Conservation (phyloP, 345 rosid genomes). For the Acer negundo region DNA sequence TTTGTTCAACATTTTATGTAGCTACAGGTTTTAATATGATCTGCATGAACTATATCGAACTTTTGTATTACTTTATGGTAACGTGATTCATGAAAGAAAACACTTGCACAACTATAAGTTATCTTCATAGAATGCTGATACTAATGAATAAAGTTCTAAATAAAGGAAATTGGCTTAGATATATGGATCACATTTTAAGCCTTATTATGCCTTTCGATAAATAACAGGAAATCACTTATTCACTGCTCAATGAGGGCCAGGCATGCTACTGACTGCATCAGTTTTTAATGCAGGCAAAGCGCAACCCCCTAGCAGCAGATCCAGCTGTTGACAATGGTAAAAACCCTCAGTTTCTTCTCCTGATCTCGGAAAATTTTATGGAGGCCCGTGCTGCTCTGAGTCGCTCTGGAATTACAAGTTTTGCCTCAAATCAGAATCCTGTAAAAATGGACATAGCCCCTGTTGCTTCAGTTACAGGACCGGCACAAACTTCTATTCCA, state of each 20-base stretch:
- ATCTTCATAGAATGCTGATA: neutral
- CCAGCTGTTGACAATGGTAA: constrained; percentile 63
- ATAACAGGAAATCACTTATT: constrained; percentile 2
- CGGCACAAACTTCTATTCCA: constrained; percentile 58
- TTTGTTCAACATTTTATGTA: neutral
- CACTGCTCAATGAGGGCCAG: constrained; percentile 9
- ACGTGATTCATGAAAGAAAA: neutral
- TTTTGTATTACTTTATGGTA: neutral
- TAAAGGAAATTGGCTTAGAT: neutral
- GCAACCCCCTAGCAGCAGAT: constrained; percentile 63
- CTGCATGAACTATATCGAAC: neutral
- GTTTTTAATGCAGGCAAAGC: constrained; percentile 69
- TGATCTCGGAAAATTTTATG: constrained; percentile 85
- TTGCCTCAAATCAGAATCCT: constrained; percentile 72
- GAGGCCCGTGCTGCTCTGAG: constrained; percentile 92
- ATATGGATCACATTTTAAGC: constrained; percentile 1
- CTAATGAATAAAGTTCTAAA: neutral
- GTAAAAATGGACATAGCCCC: constrained; percentile 80
- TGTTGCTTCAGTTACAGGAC: constrained; percentile 64
- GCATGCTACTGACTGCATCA: constrained; percentile 27
- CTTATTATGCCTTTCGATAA: constrained; percentile 3
- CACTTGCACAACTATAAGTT: neutral
- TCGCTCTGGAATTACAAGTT: constrained; percentile 61
- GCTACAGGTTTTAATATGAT: neutral
- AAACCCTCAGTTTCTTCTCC: constrained; percentile 78